These are phyloP conservation scores for Chaetomiaceae sp. DNA, from an alignment of 2,329 filamentous ascomycete genomes.

Conservation along the genomic window DNA sequence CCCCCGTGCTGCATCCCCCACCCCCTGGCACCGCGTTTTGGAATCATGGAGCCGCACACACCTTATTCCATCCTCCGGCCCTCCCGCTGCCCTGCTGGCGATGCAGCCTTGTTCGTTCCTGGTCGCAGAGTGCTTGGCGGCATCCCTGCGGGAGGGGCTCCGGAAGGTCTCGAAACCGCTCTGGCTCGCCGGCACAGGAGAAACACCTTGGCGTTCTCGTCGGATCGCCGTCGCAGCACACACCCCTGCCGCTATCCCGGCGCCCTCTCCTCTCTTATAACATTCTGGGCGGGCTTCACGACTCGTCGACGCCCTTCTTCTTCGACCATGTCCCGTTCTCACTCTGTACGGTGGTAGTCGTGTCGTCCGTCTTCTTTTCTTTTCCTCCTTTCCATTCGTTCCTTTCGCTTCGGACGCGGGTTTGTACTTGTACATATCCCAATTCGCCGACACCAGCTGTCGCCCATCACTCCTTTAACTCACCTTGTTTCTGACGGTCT, in stretches of 20 bases:
- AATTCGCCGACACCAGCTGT: constrained; percentile 36
- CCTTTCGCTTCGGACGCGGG: constrained; percentile 31
- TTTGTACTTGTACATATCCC: constrained; percentile 25
- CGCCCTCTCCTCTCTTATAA: constrained; percentile 24
- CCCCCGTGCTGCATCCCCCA: constrained; percentile 25
- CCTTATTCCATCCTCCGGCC: constrained; percentile 18
- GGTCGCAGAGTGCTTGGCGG: constrained; percentile 26
- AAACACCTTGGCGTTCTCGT: constrained; percentile 35
- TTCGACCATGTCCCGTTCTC: constrained; percentile 38
- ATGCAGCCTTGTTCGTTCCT: constrained; percentile 15
- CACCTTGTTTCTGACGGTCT: constrained; percentile 40
- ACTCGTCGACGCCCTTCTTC: constrained; percentile 32
- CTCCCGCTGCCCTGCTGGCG: constrained; percentile 3
- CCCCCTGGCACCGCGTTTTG: constrained; percentile 39
- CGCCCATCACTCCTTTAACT: constrained; percentile 43
- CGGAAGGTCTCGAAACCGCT: constrained; percentile 27
- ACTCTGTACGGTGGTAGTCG: constrained; percentile 41
- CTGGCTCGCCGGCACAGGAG: constrained; percentile 36
- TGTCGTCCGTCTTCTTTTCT: constrained; percentile 31
- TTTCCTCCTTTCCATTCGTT: constrained; percentile 43
- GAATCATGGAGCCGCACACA: constrained; percentile 35
- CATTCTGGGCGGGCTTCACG: constrained; percentile 25
- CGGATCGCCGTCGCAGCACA: constrained; percentile 23
- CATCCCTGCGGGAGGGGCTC: constrained; percentile 2
- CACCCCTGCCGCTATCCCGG: constrained; percentile 8